Evolutionary conservation across 2,329 filamentous ascomycete genomes (phyloP).

Genomic region (Aspergillus nomiae): DNA sequence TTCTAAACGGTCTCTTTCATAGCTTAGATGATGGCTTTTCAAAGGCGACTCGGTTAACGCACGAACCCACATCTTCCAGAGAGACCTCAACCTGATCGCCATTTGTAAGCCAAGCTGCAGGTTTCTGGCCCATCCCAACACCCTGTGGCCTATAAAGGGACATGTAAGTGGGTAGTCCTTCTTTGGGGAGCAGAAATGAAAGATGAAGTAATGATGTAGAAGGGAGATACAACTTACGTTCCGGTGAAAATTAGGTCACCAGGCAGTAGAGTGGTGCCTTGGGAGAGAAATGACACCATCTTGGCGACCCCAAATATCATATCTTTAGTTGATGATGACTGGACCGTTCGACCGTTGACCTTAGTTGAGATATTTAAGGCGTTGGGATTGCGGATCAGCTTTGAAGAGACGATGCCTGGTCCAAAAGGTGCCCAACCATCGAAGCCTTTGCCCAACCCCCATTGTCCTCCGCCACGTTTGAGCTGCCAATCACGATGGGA

Average conservation of each 20-base stretch:
- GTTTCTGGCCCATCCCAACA: slow-evolving; percentile 69
- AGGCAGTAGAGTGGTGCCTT: slow-evolving; percentile 43
- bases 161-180: background rate
- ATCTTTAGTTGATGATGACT: slow-evolving; percentile 53
- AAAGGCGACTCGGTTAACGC: slow-evolving; percentile 45
- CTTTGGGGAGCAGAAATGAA: slow-evolving; percentile 24
- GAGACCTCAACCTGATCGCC: slow-evolving; percentile 70
- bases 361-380: slow-evolving; percentile 46
- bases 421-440: slow-evolving; percentile 76
- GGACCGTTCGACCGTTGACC: slow-evolving; percentile 52
- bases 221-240: slow-evolving; percentile 39
- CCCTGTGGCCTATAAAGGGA: slow-evolving; percentile 58
- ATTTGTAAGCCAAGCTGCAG: slow-evolving; percentile 68
- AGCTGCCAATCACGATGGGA: slow-evolving; percentile 78
- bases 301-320: slow-evolving; percentile 51
- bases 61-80: slow-evolving; percentile 66
- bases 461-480: slow-evolving; percentile 68
- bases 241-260: slow-evolving; percentile 48
- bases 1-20: slow-evolving; percentile 17
- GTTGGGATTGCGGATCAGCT: slow-evolving; percentile 48
- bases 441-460: slow-evolving; percentile 72
- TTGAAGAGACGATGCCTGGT: slow-evolving; percentile 66
- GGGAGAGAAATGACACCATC: slow-evolving; percentile 50
- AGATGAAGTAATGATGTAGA: background rate
- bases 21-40: slow-evolving; percentile 44